Percentiles rank a stretch among this genome's conserved stretches.
Conservation (phyloP, 495 filamentous ascomycete genomes). For the Podospora fimiseda region DNA sequence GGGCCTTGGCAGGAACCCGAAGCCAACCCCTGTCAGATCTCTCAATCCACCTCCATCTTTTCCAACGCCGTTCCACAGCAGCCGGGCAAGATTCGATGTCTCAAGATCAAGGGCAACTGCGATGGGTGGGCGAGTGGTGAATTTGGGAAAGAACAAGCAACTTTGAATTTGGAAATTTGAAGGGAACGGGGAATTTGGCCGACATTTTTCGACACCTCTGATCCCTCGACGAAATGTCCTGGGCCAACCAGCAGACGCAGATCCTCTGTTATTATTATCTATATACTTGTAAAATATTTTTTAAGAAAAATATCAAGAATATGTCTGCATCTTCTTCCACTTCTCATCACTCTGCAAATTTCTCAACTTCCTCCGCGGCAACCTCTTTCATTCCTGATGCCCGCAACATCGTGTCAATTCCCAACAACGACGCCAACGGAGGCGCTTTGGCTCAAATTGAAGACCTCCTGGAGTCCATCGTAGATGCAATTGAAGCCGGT, state of each 20-base stretch:
- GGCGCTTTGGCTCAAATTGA: slow-evolving; percentile 47
- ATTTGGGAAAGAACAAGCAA: too few species aligned
- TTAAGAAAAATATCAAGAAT: too few species aligned
- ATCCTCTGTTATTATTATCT: too few species aligned
- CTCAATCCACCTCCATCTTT: background rate
- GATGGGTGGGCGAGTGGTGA: background rate
- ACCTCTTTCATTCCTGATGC: background rate
- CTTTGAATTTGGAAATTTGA: too few species aligned
- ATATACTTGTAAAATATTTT: too few species aligned
- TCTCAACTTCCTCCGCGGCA: background rate
- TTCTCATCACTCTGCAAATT: background rate
- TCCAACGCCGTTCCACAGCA: too few species aligned
- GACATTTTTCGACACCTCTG: too few species aligned
- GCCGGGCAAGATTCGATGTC: too few species aligned
- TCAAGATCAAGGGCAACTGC: background rate
- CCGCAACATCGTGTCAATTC: slow-evolving; percentile 6
- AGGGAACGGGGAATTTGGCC: too few species aligned
- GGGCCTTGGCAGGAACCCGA: background rate
- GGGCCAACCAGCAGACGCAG: too few species aligned
- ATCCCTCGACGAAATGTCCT: too few species aligned
- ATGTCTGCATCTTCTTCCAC: background rate
- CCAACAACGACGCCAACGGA: slow-evolving; percentile 13
- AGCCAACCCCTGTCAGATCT: background rate
- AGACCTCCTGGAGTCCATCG: slow-evolving; percentile 43
- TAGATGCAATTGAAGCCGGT: slow-evolving; percentile 40